phyloP scores from a whole-genome alignment of 2,329 filamentous ascomycete species.

The Clarireedia paspali region DNA sequence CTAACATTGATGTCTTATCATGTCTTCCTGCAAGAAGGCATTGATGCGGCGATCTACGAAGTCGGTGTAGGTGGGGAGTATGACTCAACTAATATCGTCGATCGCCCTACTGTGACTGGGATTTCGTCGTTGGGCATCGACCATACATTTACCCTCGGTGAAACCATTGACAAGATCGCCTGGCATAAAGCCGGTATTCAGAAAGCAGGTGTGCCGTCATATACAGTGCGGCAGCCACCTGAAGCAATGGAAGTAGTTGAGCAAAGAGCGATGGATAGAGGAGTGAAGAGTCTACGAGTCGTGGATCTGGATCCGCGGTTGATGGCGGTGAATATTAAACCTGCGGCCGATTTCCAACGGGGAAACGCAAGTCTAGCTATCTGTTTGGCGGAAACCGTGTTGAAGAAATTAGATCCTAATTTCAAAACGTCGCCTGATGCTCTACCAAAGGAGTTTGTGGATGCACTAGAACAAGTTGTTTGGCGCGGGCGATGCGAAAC shows the following conservation, averaged over 20 bases:
- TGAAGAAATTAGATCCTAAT: slow-evolving; percentile 36
- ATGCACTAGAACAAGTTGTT: slow-evolving; percentile 66
- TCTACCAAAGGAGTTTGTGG: slow-evolving; percentile 53
- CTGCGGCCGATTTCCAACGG: slow-evolving; percentile 50
- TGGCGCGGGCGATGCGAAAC: slow-evolving; percentile 74
- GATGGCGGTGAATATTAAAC: slow-evolving; percentile 37
- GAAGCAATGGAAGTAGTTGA: slow-evolving; percentile 39
- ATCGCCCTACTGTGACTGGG: slow-evolving; percentile 47
- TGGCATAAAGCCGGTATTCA: slow-evolving; percentile 72
- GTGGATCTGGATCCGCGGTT: slow-evolving; percentile 41
- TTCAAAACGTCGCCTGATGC: slow-evolving; percentile 20
- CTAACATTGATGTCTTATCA: slow-evolving; percentile 62
- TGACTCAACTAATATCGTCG: slow-evolving; percentile 61
- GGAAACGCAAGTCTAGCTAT: slow-evolving; percentile 47
- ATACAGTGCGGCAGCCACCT: slow-evolving; percentile 46
- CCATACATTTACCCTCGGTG: slow-evolving; percentile 55
- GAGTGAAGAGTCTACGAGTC: slow-evolving; percentile 36
- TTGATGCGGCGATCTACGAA: slow-evolving; percentile 58
- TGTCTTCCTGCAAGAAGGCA: slow-evolving; percentile 54
- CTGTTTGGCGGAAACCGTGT: slow-evolving; percentile 42
- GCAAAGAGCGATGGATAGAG: slow-evolving; percentile 45
- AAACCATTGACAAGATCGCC: slow-evolving; percentile 57
- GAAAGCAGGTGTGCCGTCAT: slow-evolving; percentile 50
- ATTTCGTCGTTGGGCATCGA: slow-evolving; percentile 64
- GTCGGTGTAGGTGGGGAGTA: slow-evolving; percentile 61